Base-by-base conservation (phyloP, 805 yeast genomes). In the Saturnispora silvae region DNA sequence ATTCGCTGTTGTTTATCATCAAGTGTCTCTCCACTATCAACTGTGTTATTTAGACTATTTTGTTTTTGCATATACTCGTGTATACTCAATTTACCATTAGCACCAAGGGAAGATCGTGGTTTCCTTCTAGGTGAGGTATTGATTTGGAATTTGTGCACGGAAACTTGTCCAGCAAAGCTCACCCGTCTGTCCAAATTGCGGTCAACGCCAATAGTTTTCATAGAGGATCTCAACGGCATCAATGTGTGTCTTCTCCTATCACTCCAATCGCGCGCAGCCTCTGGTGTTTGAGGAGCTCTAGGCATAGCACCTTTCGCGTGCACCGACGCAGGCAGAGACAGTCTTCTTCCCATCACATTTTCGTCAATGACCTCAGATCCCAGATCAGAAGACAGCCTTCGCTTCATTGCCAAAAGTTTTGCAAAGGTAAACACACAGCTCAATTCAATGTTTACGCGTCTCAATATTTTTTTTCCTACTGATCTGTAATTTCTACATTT, bases 91-190 rank as follows among this genome's bases (percentile, higher is more conserved):
- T 28, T 28, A 5, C 25, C 18, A 3, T 33, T 9, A 9, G 24
- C 27, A n/a, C n/a, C n/a, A 14, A 26, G 34, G n/a, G 49, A 42
- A 5, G 18, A 31, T 16, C 43, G 27, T 24, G 35, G 25, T 15
- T 41, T 36, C 28, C 24, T 35, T 11, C 28, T 41, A 14, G 38
- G 36, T n/a, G 43, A 32, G 8, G 24, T 31, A 5, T 34, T 28
- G 29, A 28, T 34, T 22, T 41, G 42, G 17, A 43, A 45, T 31
- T 75, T 71, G 48, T 77, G 82, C 28, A 77, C 61, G 3, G 81
- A 76, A 0, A 77, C 83, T 46, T 76, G 82, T 1, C 81, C 81
- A 1, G 87, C 87, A 63, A 81, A 81, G 4, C 85, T 76, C 4
- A 81, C 89, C 19, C 89, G 57, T 40, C 89, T 57, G 26, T 58